Base-by-base conservation (phyloP, 495 filamentous ascomycete species). In the Immersiella caudata region DNA sequence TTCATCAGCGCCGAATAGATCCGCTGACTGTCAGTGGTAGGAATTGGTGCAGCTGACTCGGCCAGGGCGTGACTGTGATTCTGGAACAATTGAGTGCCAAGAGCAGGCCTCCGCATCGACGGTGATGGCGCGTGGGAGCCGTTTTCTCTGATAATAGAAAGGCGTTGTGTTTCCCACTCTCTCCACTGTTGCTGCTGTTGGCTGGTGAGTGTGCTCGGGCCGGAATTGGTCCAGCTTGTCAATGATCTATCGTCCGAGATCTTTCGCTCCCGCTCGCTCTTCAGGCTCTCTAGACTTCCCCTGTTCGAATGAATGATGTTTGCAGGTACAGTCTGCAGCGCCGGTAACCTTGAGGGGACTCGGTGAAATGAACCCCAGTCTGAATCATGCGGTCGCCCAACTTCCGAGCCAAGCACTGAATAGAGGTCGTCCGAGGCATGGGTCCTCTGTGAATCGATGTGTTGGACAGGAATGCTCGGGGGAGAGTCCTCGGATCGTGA, bases 1-100 rank as follows among this genome's bases (percentile, higher is more conserved):
- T 86, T 88, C 84, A 93, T 88, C 68, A 94, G 78, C 0, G 91
- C 91, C 2, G 89, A 88, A 70, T 91, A 93, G 35, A 94, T 79
- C 29, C 89, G 85, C 25, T 89, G 84, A 60, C 87, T 88, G 67
- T 91, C 83, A 25, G 90, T 79, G 1, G 79, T 60, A 4, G 57
- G 68, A 0, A 61, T 57, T n/a, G 59, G 21, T 0, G 51, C 24
- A 1, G 40, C n/a, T n/a, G 67, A 29, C 0, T 54, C 25, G 24
- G 4, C 35, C 60, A 57, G 16, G 2, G 14, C 22, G 20, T 60
- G 51, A 7, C 68, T 68, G 2, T 46, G 49, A n/a, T 57, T 46
- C 40, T 69, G 61, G 25, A 72, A 70, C 2, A 76, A 6, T 4
- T 70, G 68, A 12, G 70, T 51, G 8, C 60, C 68, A 11, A 72